These are phyloP conservation scores for Coemansia pectinata DNA, from an alignment of 192 early-diverging fungal genomes.

Conservation along the genomic window DNA sequence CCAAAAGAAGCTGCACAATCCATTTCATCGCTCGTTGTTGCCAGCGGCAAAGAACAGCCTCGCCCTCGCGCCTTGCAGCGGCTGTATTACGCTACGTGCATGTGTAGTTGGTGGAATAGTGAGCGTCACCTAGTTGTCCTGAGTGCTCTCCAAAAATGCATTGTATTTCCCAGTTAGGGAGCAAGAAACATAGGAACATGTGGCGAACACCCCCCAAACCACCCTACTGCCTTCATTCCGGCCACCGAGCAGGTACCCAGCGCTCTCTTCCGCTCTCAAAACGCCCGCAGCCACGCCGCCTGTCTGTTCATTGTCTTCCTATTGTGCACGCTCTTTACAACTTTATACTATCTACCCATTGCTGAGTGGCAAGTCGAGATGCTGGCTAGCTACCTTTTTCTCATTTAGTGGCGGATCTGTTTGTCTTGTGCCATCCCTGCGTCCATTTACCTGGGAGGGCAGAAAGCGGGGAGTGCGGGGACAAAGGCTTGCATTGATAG, in stretches of 20 bases:
- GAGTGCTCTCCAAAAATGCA: neutral
- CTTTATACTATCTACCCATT: neutral
- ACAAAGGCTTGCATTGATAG: neutral
- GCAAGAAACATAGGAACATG: neutral
- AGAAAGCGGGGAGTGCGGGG: neutral
- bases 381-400: neutral
- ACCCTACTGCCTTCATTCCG: neutral
- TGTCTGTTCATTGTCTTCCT: neutral
- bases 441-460: neutral
- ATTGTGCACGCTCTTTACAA: neutral
- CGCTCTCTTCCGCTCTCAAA: neutral
- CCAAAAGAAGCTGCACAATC: neutral
- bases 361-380: neutral
- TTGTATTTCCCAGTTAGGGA: neutral
- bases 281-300: neutral
- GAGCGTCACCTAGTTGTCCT: slow-evolving; percentile 1
- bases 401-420: neutral
- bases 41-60: neutral
- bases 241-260: neutral
- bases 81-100: slow-evolving; percentile 6
- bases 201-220: neutral
- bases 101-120: slow-evolving; percentile 3
- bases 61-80: slow-evolving; percentile 6
- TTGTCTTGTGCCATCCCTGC: slow-evolving; percentile 6
- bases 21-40: neutral